These are phyloP conservation scores for Solanum okadae DNA, from an alignment of 257 asterid genomes.

Conservation along the genomic window DNA sequence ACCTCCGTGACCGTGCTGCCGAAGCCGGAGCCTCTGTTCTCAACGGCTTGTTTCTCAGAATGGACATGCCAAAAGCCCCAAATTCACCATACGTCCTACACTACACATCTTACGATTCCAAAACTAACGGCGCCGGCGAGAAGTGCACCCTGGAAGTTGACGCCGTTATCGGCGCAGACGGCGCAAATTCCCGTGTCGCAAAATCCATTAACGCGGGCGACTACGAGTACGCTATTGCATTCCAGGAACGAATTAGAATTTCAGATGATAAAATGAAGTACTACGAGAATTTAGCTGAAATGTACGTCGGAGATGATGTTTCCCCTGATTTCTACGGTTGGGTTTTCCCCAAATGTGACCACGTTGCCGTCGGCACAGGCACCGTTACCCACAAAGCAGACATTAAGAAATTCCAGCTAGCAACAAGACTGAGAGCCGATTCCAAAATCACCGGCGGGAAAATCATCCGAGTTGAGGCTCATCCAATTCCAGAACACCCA, in stretches of 20 bases:
- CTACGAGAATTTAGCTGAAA: slow-evolving; percentile 70
- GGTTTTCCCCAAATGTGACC: slow-evolving; percentile 96
- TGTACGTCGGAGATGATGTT: slow-evolving; percentile 93
- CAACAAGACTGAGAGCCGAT: slow-evolving; percentile 67
- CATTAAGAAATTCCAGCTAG: slow-evolving; percentile 70
- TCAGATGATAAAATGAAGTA: slow-evolving; percentile 83
- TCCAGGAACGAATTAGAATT: slow-evolving; percentile 80
- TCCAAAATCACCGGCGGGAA: slow-evolving; percentile 69
- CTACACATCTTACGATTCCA: slow-evolving; percentile 57
- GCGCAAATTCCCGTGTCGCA: slow-evolving; percentile 93
- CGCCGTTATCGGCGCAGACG: slow-evolving; percentile 88
- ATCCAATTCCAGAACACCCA: slow-evolving; percentile 88
- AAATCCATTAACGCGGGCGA: slow-evolving; percentile 80
- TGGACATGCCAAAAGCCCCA: slow-evolving; percentile 56
- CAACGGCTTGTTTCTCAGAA: slow-evolving; percentile 71
- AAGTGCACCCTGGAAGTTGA: slow-evolving; percentile 66
- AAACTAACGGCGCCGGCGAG: slow-evolving; percentile 62
- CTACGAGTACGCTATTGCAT: slow-evolving; percentile 91
- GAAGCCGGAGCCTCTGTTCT: slow-evolving; percentile 64
- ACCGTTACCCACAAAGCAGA: slow-evolving; percentile 87
- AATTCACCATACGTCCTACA: slow-evolving; percentile 59
- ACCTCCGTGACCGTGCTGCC: slow-evolving; percentile 80
- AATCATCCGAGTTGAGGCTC: slow-evolving; percentile 88
- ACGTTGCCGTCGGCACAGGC: slow-evolving; percentile 94
- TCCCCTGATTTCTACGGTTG: slow-evolving; percentile 93